A percentile compares a stretch with the other conserved stretches of the same genome.
These are phyloP conservation scores for Colletotrichum falcatum DNA, from an alignment of 2,329 filamentous ascomycete species.

Conservation along the genomic window DNA sequence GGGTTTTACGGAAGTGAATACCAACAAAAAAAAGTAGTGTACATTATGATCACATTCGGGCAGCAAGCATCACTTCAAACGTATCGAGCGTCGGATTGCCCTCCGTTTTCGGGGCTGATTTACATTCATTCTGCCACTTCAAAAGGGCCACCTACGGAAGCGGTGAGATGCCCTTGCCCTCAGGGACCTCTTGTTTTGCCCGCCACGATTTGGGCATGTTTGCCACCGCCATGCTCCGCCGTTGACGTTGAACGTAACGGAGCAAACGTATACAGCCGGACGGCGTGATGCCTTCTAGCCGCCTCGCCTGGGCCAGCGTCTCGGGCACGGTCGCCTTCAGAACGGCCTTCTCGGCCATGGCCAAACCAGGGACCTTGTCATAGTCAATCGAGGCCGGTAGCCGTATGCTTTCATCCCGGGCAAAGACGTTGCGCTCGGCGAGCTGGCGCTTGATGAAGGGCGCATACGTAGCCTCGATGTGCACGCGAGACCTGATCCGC, in stretches of 20 bases:
- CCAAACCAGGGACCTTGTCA: slow-evolving; percentile 76
- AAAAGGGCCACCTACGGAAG: not conserved
- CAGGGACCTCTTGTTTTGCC: not conserved
- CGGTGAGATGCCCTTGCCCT: not conserved
- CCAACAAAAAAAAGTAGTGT: not conserved
- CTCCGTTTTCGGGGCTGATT: not conserved
- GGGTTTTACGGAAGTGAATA: not conserved
- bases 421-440: slow-evolving; percentile 73
- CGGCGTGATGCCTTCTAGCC: slow-evolving; percentile 84
- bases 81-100: not conserved
- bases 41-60: slow-evolving; percentile 7
- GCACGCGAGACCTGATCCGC: slow-evolving; percentile 75
- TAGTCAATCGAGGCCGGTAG: slow-evolving; percentile 85
- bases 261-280: slow-evolving; percentile 71
- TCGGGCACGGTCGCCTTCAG: slow-evolving; percentile 80
- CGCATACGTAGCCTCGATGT: slow-evolving; percentile 86
- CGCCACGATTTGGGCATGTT: not conserved
- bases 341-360: slow-evolving; percentile 80
- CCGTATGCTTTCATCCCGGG: slow-evolving; percentile 79
- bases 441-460: slow-evolving; percentile 85
- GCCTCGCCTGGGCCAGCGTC: slow-evolving; percentile 86
- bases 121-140: not conserved
- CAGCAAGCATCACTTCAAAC: not conserved
- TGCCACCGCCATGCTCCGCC: slow-evolving; percentile 25
- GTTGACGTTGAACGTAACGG: slow-evolving; percentile 64